Evolutionary conservation across 441 rosid genomes (phyloP).

Genomic region (Erysimum pusillum): DNA sequence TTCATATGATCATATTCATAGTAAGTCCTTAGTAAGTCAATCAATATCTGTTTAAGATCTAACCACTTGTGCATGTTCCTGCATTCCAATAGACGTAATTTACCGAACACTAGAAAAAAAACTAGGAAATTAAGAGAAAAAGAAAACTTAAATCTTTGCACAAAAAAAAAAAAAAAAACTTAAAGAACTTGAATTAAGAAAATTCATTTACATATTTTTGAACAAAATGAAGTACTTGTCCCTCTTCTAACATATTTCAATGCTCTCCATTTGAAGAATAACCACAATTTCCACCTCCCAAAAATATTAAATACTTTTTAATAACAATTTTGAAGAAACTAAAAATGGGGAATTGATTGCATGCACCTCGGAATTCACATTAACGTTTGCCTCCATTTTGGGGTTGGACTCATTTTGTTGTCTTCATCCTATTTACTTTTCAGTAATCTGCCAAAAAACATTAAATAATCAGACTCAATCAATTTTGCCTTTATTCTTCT

Average conservation of each 20-base stretch:
- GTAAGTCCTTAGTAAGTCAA: not conserved
- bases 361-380: slow-evolving; percentile 28
- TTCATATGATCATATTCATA: not conserved
- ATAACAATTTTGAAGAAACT: slow-evolving; percentile 33
- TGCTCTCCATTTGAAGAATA: not conserved
- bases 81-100: not conserved
- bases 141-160: not conserved
- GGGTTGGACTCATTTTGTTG: slow-evolving; percentile 40
- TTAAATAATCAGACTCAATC: slow-evolving; percentile 3
- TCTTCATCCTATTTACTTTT: slow-evolving; percentile 31
- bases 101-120: not conserved
- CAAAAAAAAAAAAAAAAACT: not conserved
- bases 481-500: not conserved
- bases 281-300: slow-evolving; percentile 32
- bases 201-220: slow-evolving; percentile 3
- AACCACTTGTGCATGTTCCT: not conserved
- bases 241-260: slow-evolving; percentile 7
- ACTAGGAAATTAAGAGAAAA: not conserved
- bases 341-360: slow-evolving; percentile 21
- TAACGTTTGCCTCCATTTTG: slow-evolving; percentile 29
- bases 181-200: not conserved
- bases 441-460: slow-evolving; percentile 46
- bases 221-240: not conserved
- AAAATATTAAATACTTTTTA: slow-evolving; percentile 23
- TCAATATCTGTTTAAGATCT: not conserved